Base-by-base conservation (phyloP, 805 yeast species). In the Soucietia sequanensis region DNA sequence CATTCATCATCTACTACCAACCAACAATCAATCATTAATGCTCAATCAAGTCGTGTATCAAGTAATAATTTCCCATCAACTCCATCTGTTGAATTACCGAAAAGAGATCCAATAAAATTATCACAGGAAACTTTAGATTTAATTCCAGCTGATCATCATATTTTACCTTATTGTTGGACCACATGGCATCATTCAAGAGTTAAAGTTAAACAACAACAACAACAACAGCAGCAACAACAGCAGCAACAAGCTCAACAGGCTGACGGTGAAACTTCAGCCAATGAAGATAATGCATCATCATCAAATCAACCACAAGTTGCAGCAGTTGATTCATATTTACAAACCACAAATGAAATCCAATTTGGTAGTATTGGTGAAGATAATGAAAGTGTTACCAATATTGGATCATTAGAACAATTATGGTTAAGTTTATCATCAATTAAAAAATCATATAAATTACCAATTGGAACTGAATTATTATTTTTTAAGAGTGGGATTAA, bases 401-500 rank as follows among this genome's bases (percentile, higher is more conserved):
- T 76, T 33, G 75, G 67, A 11, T 58, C 77, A 3, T 48, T 76
- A 18, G 81, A 77, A 49, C 79, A 77, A 48, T 56, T 76, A 58
- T 76, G 80, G 80, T 47, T 60, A 43, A 51, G 70, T 23, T 44
- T 75, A 23, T 40, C 66, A 7, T 54, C 56, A 18, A 47, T 77
- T 38, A 69, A 67, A 43, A 56, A 54, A 25, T 54, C 72, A 1
- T 52, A 52, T 32, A 66, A 65, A 25, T 54, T 73, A 38, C 56
- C 62, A 13, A 53, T 56, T 30, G 78, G 78, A 14, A 65, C 78
- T 17, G 83, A 79, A 50, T 63, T 73, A 35, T 73, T 77, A 39
- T 54, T 80, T 7, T 80, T 80, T 59, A 77, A 78, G 44, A 60
- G 70, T 21, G 82, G 81, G 2, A 68, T 78, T 23, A 72, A 74